Conservation (phyloP, 2,329 filamentous ascomycete genomes). For the Ceratocystis albifundus region DNA sequence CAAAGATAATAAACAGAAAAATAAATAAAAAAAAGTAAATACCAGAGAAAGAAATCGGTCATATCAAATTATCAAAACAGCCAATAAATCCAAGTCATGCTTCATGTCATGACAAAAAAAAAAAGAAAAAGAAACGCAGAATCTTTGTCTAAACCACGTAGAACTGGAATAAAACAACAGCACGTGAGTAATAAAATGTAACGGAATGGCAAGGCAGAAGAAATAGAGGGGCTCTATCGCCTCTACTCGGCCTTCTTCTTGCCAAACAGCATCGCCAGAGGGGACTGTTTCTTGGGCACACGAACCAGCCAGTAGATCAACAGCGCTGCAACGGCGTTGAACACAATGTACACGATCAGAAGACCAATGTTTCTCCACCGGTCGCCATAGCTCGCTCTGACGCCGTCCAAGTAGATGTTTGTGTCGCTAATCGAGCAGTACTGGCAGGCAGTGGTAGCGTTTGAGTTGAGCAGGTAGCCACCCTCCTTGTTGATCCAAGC, state of each 20-base stretch:
- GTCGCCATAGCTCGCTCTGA: conserved; percentile 44
- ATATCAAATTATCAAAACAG: conserved; percentile 19
- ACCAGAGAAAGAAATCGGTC: conserved; percentile 8
- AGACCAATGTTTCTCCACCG: conserved; percentile 60
- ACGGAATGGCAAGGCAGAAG: not conserved
- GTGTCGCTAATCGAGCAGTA: conserved; percentile 45
- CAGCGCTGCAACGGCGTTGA: conserved; percentile 47
- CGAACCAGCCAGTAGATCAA: conserved; percentile 45
- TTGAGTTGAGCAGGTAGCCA: conserved; percentile 43
- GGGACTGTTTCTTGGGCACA: conserved; percentile 34
- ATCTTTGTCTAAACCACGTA: conserved; percentile 6
- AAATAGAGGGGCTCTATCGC: not conserved
- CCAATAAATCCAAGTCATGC: not conserved
- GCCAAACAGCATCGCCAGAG: conserved; percentile 25
- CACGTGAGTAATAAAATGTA: not conserved
- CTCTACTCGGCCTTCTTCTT: conserved; percentile 30
- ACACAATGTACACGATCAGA: conserved; percentile 46
- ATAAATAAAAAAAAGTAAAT: conserved; percentile 15
- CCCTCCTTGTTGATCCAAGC: conserved; percentile 39
- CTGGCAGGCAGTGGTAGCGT: conserved; percentile 40
- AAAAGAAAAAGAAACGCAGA: too few species aligned
- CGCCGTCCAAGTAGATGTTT: conserved; percentile 39
- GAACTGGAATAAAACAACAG: not conserved
- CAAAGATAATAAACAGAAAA: conserved; percentile 13
- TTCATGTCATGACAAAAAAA: not conserved